phyloP scores from a whole-genome alignment of 306 rosid species.

The Purshia tridentata region DNA sequence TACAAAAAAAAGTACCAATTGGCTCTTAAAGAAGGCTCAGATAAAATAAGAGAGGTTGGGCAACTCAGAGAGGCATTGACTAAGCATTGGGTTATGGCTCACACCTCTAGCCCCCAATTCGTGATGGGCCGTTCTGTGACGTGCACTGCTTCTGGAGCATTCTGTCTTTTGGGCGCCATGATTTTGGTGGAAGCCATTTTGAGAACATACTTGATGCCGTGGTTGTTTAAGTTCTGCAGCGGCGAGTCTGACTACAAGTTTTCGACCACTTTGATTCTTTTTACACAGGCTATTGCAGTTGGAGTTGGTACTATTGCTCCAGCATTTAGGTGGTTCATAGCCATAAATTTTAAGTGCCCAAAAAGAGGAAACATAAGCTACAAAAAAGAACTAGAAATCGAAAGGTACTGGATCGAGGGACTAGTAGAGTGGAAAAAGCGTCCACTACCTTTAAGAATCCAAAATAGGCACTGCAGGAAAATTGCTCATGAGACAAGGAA shows the following conservation, averaged over 20 bases:
- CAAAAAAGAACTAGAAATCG: constrained; percentile 46
- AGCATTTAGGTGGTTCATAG: constrained; percentile 71
- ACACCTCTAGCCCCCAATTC: constrained; percentile 78
- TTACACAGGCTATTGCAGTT: constrained; percentile 59
- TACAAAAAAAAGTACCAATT: constrained; percentile 37
- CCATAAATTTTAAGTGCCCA: constrained; percentile 61
- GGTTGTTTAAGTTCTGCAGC: constrained; percentile 52
- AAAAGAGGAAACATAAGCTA: constrained; percentile 19
- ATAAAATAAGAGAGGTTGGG: constrained; percentile 6
- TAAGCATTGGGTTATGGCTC: constrained; percentile 82
- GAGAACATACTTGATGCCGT: constrained; percentile 54
- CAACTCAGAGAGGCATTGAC: constrained; percentile 40
- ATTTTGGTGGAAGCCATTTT: constrained; percentile 59
- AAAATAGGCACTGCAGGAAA: constrained; percentile 40
- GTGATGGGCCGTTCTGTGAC: constrained; percentile 81
- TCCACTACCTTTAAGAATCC: constrained; percentile 48
- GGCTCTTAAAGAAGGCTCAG: constrained; percentile 37
- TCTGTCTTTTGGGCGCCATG: constrained; percentile 60
- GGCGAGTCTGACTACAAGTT: constrained; percentile 74
- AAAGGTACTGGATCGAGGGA: constrained; percentile 64
- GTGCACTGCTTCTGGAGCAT: constrained; percentile 80
- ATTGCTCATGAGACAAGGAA: constrained; percentile 53
- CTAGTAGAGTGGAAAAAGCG: constrained; percentile 45
- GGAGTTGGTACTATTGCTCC: constrained; percentile 75
- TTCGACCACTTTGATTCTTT: constrained; percentile 59